These are phyloP conservation scores for Carallia pectinifolia DNA, from an alignment of 345 rosid species.

Conservation along the genomic window DNA sequence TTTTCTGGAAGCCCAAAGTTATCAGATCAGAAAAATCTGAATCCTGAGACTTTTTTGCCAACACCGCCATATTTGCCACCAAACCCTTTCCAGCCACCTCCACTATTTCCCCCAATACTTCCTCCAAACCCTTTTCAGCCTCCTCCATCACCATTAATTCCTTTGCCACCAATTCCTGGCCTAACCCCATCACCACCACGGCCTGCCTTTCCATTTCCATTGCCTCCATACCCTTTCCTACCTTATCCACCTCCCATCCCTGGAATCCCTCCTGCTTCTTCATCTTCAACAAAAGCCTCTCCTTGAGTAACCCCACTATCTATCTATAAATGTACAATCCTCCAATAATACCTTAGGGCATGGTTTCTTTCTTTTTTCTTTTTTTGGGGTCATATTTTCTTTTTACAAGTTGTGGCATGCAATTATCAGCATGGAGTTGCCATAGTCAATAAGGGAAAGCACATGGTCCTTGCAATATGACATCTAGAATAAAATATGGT, in stretches of 20 bases:
- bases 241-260: slow-evolving; percentile 16
- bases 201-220: slow-evolving; percentile 37
- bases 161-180: slow-evolving; percentile 45
- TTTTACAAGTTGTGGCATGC: not conserved
- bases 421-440: too few relatives aligned
- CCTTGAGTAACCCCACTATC: slow-evolving; percentile 19
- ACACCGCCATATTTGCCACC: slow-evolving; percentile 26
- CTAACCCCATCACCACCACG: slow-evolving; percentile 37
- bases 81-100: slow-evolving; percentile 24
- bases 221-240: not conserved
- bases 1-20: not conserved
- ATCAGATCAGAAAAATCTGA: slow-evolving; percentile 12
- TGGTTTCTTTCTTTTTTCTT: not conserved
- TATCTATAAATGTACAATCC: not conserved
- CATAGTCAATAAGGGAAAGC: too few relatives aligned
- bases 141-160: slow-evolving; percentile 32
- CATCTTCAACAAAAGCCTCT: slow-evolving; percentile 15
- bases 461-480: too few relatives aligned
- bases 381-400: not conserved
- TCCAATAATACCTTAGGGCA: not conserved
- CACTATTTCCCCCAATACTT: slow-evolving; percentile 5
- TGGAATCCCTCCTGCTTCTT: slow-evolving; percentile 7
- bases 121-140: slow-evolving; percentile 31
- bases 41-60: slow-evolving; percentile 12
- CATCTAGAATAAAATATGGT: too few relatives aligned